These are phyloP conservation scores for Haplosporangium sp. DNA, from an alignment of 371 early-diverging fungal genomes.

Conservation along the genomic window DNA sequence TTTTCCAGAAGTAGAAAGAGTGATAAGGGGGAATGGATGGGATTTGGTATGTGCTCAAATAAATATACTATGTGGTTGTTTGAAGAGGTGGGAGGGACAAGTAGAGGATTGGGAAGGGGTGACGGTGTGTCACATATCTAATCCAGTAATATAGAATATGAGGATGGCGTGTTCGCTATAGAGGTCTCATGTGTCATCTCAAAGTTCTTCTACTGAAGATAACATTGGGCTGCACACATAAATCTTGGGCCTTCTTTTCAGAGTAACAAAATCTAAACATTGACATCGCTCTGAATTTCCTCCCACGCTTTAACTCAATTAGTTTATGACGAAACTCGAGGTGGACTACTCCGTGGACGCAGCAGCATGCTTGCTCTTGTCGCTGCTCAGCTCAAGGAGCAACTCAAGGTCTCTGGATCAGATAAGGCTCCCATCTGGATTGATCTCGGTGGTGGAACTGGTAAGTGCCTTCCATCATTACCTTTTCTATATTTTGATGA, in stretches of 20 bases:
- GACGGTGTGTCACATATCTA: background rate
- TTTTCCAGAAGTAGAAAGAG: background rate
- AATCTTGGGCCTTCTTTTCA: background rate
- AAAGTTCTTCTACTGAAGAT: background rate
- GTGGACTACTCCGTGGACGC: slow-evolving; percentile 80
- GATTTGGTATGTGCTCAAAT: background rate
- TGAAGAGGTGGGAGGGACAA: background rate
- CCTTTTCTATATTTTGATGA: background rate
- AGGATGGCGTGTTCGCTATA: background rate
- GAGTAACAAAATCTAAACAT: background rate
- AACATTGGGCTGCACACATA: background rate
- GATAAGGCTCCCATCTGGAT: slow-evolving; percentile 74
- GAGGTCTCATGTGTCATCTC: background rate
- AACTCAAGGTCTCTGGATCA: slow-evolving; percentile 51
- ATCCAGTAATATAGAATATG: slow-evolving; percentile 1
- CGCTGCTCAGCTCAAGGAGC: slow-evolving; percentile 80
- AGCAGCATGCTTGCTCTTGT: slow-evolving; percentile 83
- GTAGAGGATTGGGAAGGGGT: background rate
- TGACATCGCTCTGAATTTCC: slow-evolving; percentile 1
- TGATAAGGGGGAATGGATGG: background rate
- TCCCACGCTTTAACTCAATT: slow-evolving; percentile 27
- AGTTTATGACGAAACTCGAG: slow-evolving; percentile 74
- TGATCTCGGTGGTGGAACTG: slow-evolving; percentile 87
- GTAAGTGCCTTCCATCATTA: slow-evolving; percentile 45
- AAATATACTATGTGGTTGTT: background rate